Evolutionary conservation across 148 eudicot species (phyloP).

Genomic region (Suaeda aralocaspica): DNA sequence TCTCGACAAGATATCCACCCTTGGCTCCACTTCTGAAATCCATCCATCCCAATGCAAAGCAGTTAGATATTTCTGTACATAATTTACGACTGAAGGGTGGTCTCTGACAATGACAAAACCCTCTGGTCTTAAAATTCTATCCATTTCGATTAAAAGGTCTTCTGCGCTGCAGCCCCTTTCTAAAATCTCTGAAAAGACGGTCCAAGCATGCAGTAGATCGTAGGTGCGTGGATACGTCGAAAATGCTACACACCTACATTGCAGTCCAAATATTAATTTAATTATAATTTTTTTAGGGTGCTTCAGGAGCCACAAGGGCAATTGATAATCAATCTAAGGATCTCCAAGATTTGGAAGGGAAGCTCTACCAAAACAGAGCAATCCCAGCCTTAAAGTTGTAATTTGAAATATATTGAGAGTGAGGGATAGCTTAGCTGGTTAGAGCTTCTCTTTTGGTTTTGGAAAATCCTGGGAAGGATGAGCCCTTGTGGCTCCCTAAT

Average conservation of each 20-base stretch:
- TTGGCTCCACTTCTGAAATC: conserved; percentile 62
- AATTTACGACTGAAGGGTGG: conserved; percentile 29
- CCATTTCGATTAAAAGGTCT: conserved; percentile 46
- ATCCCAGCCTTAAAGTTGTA: too few relatives aligned
- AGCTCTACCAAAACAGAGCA: too few relatives aligned
- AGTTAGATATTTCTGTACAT: conserved; percentile 27
- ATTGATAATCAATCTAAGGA: too few relatives aligned
- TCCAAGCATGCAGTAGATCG: conserved; percentile 46
- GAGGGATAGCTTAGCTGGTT: too few relatives aligned
- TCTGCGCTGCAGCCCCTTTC: conserved; percentile 39
- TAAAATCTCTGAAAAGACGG: conserved; percentile 32
- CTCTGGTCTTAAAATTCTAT: conserved; percentile 41
- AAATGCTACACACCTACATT: conserved; percentile 42
- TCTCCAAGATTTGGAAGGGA: too few relatives aligned
- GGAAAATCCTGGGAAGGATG: too few relatives aligned
- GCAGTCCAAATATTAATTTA: neutral
- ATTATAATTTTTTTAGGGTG: too few relatives aligned
- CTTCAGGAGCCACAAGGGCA: too few relatives aligned
- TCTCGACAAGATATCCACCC: conserved; percentile 52
- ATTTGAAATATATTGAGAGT: too few relatives aligned
- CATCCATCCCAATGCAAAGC: conserved; percentile 52
- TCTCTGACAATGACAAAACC: conserved; percentile 44
- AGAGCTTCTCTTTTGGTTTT: too few relatives aligned
- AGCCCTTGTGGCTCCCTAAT: too few relatives aligned
- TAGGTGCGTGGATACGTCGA: conserved; percentile 47